Evolutionary conservation across 352 stramenopile species (phyloP).

Genomic region (Halophytophthora batemanensis): DNA sequence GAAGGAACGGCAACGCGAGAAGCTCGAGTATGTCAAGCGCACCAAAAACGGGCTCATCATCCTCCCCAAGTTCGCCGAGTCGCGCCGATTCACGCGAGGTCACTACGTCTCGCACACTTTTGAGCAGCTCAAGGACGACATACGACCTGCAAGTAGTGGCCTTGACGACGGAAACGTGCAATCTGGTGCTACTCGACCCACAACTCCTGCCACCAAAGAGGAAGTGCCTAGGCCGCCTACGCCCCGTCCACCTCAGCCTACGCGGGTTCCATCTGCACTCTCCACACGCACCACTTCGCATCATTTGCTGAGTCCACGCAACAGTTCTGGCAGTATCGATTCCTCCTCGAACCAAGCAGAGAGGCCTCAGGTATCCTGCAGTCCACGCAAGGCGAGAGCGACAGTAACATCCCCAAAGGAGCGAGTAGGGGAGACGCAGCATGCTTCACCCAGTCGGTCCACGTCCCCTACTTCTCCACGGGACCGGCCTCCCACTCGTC

Average conservation of each 20-base stretch:
- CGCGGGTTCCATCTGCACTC: constrained; percentile 9
- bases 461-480: constrained; percentile 16
- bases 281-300: constrained; percentile 1
- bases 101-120: constrained; percentile 40
- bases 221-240: constrained; percentile 16
- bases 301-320: constrained; percentile 9
- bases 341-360: constrained; percentile 5
- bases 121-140: constrained; percentile 32
- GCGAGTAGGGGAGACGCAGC: constrained; percentile 4
- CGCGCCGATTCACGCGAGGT: constrained; percentile 49
- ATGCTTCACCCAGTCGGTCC: constrained; percentile 4
- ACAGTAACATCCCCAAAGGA: neutral
- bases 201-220: constrained; percentile 11
- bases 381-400: constrained; percentile 26
- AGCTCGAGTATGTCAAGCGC: constrained; percentile 61
- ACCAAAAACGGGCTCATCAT: constrained; percentile 61
- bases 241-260: constrained; percentile 16
- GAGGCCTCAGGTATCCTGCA: constrained; percentile 11
- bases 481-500: constrained; percentile 14
- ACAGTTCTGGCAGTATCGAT: neutral
- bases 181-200: constrained; percentile 5
- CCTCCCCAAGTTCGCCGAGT: constrained; percentile 60
- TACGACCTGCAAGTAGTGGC: constrained; percentile 4
- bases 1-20: constrained; percentile 40
- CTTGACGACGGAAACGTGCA: constrained; percentile 5